A percentile compares a stretch with the other conserved stretches of the same genome.
Conservation (phyloP, 768 basidiomycete genomes). For the Pulveroboletus sp. region DNA sequence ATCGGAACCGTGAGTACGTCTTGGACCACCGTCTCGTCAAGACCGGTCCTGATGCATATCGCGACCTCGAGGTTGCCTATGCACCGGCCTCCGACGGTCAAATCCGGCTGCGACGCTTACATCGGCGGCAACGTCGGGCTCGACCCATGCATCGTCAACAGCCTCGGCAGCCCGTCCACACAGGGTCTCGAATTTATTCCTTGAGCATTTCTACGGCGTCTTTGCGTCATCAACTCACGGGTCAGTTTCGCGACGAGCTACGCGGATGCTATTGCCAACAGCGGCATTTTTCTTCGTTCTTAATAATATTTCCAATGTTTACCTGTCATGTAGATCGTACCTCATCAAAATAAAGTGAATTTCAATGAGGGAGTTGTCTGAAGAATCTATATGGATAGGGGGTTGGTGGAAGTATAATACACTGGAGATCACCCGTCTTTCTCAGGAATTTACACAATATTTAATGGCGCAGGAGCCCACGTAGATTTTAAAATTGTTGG, state of each 20-base stretch:
- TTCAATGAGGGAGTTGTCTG: too few relatives aligned
- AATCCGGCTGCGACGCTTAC: conserved; percentile 40
- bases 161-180: conserved; percentile 39
- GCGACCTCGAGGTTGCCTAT: conserved; percentile 26
- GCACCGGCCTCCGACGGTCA: conserved; percentile 42
- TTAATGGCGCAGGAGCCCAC: not conserved
- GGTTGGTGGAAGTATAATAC: too few relatives aligned
- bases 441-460: not conserved
- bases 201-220: conserved; percentile 64
- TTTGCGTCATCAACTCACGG: conserved; percentile 52
- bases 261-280: conserved; percentile 31
- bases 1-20: too few relatives aligned
- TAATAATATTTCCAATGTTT: not conserved
- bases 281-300: not conserved
- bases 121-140: conserved; percentile 36
- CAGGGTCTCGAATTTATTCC: conserved; percentile 54
- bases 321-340: not conserved
- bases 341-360: too few relatives aligned
- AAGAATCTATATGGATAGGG: too few relatives aligned
- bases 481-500: not conserved
- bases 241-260: conserved; percentile 28
- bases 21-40: too few relatives aligned
- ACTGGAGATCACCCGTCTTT: not conserved
- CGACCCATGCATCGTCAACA: conserved; percentile 37
- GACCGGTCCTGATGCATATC: not conserved